These are phyloP conservation scores for Backusella australiensis DNA, from an alignment of 192 early-diverging fungal genomes.

Conservation along the genomic window DNA sequence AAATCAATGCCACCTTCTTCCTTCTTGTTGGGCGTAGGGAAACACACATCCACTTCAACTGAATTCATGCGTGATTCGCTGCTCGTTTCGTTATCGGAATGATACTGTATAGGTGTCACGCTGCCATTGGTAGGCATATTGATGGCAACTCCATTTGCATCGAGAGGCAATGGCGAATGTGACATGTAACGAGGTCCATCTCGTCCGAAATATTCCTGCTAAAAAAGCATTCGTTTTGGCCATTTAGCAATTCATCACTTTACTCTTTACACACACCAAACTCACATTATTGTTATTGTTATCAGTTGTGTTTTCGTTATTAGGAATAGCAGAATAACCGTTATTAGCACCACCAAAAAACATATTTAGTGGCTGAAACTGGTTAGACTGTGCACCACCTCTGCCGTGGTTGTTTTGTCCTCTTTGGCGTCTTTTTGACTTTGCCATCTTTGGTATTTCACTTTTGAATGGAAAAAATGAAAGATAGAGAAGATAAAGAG, in stretches of 20 bases:
- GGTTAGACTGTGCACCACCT: not conserved
- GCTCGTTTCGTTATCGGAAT: not conserved
- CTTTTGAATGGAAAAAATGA: not conserved
- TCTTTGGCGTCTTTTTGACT: constrained; percentile 12
- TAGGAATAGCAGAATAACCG: constrained; percentile 3
- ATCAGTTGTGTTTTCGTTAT: not conserved
- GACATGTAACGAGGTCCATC: not conserved
- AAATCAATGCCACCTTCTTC: constrained; percentile 19
- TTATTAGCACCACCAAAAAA: not conserved
- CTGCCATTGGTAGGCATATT: not conserved
- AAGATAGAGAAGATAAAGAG: not conserved
- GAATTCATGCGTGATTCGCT: not conserved
- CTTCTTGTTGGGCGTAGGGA: constrained; percentile 14
- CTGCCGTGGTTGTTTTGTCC: not conserved
- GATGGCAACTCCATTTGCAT: not conserved
- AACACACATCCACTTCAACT: constrained; percentile 31
- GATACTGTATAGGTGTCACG: not conserved
- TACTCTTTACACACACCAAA: not conserved
- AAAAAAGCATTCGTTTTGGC: too few species aligned
- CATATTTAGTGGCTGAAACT: constrained; percentile 1
- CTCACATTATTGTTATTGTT: not conserved
- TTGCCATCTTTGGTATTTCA: constrained; percentile 1
- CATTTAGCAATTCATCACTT: not conserved
- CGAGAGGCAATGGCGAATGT: not conserved
- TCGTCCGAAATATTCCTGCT: not conserved